A percentile compares a stretch with the other conserved stretches of the same genome.
Evolutionary conservation across 306 rosid genomes (phyloP).

Genomic region (Styphnolobium japonicum): DNA sequence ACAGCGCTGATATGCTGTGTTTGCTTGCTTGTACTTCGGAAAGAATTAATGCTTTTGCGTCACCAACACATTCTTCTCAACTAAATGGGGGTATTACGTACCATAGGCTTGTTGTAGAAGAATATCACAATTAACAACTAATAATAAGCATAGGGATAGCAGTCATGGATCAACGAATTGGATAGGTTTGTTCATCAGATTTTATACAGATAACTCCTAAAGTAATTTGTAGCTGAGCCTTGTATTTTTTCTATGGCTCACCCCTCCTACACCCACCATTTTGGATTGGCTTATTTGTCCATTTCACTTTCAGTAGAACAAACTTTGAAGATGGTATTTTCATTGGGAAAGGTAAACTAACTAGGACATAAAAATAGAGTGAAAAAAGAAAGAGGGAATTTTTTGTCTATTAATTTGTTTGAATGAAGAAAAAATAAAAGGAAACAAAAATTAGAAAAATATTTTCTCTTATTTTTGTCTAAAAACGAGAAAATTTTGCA

Average conservation of each 20-base stretch:
- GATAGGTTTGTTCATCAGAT: conserved; percentile 28
- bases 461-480: too few relatives aligned
- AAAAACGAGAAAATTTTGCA: too few relatives aligned
- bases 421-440: too few relatives aligned
- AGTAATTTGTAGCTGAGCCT: neutral
- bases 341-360: too few relatives aligned
- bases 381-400: too few relatives aligned
- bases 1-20: neutral
- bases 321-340: conserved; percentile 15
- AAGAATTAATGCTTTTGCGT: neutral
- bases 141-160: neutral
- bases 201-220: neutral
- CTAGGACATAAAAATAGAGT: too few relatives aligned
- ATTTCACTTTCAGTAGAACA: conserved; percentile 35
- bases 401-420: too few relatives aligned
- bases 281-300: conserved; percentile 36
- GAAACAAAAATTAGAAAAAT: too few relatives aligned
- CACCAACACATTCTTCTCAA: neutral
- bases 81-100: neutral
- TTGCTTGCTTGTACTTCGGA: neutral
- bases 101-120: neutral
- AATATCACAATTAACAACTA: neutral
- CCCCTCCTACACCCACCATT: conserved; percentile 17
- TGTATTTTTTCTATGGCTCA: neutral
- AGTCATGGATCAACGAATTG: neutral